These are phyloP conservation scores for Teratosphaeria destructans DNA, from an alignment of 2,329 filamentous ascomycete genomes.

Conservation along the genomic window DNA sequence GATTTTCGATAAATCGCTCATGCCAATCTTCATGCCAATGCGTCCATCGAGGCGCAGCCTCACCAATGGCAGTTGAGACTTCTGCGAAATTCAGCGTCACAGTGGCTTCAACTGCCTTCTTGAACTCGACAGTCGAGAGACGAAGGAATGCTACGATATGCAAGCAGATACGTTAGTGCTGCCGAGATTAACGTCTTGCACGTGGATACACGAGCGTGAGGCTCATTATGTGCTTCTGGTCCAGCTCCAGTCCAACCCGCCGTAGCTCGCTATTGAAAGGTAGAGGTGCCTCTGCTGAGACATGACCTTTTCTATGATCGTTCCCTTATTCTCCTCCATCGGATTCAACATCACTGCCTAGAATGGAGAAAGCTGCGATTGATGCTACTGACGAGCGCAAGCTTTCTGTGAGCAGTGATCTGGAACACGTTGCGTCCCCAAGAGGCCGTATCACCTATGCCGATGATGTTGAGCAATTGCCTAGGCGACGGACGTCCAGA, in stretches of 20 bases:
- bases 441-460: background rate
- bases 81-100: background rate
- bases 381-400: background rate
- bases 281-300: background rate
- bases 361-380: background rate
- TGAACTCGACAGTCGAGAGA: background rate
- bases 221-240: background rate
- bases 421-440: background rate
- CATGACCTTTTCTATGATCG: background rate
- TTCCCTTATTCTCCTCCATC: background rate
- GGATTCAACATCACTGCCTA: background rate
- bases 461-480: background rate
- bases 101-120: too few relatives aligned
- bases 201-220: background rate
- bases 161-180: background rate
- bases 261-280: background rate
- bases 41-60: background rate
- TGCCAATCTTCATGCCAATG: background rate
- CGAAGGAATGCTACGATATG: background rate
- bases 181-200: background rate
- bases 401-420: background rate
- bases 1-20: background rate
- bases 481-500: background rate
- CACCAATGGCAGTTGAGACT: background rate
- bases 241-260: too few relatives aligned